Evolutionary conservation across 2,329 filamentous ascomycete species (phyloP).

Genomic region (Meredithiella fracta): DNA sequence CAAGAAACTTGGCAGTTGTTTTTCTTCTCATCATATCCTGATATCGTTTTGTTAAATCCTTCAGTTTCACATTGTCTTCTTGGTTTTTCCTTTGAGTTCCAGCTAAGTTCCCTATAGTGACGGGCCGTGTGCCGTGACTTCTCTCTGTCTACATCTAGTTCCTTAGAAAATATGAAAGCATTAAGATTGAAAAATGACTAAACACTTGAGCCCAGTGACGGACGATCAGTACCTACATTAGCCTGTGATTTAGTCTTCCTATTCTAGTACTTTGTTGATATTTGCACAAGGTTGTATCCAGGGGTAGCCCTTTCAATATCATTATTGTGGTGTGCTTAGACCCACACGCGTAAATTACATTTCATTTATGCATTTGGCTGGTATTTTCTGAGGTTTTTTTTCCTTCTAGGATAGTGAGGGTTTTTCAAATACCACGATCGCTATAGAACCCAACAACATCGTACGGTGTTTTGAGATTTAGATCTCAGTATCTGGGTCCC

Average conservation of each 20-base stretch:
- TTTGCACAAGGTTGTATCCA: background rate
- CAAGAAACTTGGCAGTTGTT: background rate
- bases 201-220: background rate
- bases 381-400: too few species aligned
- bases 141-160: too few species aligned
- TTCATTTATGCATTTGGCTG: background rate
- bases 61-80: background rate
- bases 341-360: background rate
- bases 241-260: background rate
- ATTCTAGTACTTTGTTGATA: conserved; percentile 2
- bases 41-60: background rate
- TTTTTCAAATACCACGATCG: background rate
- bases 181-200: background rate
- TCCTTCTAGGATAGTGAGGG: too few species aligned
- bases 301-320: background rate
- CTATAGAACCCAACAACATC: too few species aligned
- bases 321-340: conserved; percentile 2
- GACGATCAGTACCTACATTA: conserved; percentile 6
- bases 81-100: background rate
- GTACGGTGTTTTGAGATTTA: background rate
- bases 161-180: too few species aligned
- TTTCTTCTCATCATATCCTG: background rate
- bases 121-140: too few species aligned
- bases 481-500: background rate
- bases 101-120: background rate